These are phyloP conservation scores for Fusarium nurragi DNA, from an alignment of 2,329 filamentous ascomycete species.

Conservation along the genomic window DNA sequence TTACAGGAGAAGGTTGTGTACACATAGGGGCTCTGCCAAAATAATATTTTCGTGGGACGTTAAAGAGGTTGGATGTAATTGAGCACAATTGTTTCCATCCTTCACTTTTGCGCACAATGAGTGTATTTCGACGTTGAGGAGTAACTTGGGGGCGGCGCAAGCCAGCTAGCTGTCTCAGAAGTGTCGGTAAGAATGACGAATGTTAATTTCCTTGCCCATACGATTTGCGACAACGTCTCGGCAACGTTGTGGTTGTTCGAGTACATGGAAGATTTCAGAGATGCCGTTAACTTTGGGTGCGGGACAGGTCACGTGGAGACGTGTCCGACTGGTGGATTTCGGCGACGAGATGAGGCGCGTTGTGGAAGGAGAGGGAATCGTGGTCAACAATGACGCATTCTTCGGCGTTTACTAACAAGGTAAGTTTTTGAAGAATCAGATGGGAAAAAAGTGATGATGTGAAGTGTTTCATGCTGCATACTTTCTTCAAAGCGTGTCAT, in stretches of 20 bases:
- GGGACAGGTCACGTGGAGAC: constrained; percentile 35
- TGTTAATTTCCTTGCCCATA: background rate
- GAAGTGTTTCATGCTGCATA: background rate
- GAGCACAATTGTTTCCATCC: constrained; percentile 16
- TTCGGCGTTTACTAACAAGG: no score
- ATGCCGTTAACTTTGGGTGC: constrained; percentile 15
- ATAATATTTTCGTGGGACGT: background rate
- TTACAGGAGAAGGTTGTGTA: background rate
- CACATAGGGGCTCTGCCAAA: background rate
- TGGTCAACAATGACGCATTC: constrained; percentile 14
- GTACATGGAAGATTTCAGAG: background rate
- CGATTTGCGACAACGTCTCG: constrained; percentile 28
- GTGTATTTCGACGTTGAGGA: background rate
- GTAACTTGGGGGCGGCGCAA: constrained; percentile 4
- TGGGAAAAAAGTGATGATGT: no score
- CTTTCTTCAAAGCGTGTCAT: background rate
- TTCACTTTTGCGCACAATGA: constrained; percentile 11
- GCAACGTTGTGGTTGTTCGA: constrained; percentile 6
- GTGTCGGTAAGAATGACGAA: constrained; percentile 1
- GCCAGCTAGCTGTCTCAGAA: constrained; percentile 22
- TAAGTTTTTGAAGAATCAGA: no score
- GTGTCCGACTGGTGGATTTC: constrained; percentile 18
- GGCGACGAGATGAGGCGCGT: constrained; percentile 16
- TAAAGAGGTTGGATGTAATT: constrained; percentile 15
- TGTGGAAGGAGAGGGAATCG: background rate